Percentiles rank a stretch among this genome's conserved stretches.
These are phyloP conservation scores for Ramaria rubella DNA, from an alignment of 768 basidiomycete genomes.

Conservation along the genomic window DNA sequence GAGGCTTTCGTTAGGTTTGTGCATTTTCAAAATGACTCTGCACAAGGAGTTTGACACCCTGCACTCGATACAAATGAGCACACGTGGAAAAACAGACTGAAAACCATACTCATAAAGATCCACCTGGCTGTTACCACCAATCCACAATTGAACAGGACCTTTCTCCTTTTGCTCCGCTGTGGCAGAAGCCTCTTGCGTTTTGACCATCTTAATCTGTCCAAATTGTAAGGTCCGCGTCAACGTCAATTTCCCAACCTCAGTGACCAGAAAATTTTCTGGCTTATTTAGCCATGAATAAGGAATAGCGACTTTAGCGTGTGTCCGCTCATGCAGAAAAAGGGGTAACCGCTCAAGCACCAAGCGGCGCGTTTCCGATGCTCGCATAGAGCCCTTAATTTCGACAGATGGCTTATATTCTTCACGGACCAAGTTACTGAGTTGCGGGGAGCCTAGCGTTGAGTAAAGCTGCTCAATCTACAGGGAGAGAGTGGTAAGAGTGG, in stretches of 20 bases:
- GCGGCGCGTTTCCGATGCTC: constrained; percentile 44
- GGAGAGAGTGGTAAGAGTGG: background rate
- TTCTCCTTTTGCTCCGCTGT: constrained; percentile 50
- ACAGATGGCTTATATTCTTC: constrained; percentile 64
- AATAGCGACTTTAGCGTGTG: constrained; percentile 54
- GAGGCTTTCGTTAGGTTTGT: constrained; percentile 80
- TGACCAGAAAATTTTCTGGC: constrained; percentile 62
- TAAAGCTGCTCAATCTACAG: constrained; percentile 67
- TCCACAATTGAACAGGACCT: constrained; percentile 67
- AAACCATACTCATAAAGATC: constrained; percentile 86
- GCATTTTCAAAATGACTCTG: constrained; percentile 66
- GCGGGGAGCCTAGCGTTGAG: constrained; percentile 61
- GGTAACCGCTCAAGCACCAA: constrained; percentile 81
- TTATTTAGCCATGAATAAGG: constrained; percentile 61
- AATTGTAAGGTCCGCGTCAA: constrained; percentile 56
- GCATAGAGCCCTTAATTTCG: constrained; percentile 44
- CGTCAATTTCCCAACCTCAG: constrained; percentile 54
- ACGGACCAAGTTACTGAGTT: constrained; percentile 63
- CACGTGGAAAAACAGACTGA: background rate
- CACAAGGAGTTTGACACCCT: constrained; percentile 85
- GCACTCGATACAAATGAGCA: constrained; percentile 1
- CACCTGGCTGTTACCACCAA: constrained; percentile 65
- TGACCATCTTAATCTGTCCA: constrained; percentile 41
- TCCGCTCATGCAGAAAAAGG: constrained; percentile 87
- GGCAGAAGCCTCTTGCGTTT: constrained; percentile 67